These are phyloP conservation scores for Aspergillus neoniger DNA, from an alignment of 2,329 filamentous ascomycete species.

Conservation along the genomic window DNA sequence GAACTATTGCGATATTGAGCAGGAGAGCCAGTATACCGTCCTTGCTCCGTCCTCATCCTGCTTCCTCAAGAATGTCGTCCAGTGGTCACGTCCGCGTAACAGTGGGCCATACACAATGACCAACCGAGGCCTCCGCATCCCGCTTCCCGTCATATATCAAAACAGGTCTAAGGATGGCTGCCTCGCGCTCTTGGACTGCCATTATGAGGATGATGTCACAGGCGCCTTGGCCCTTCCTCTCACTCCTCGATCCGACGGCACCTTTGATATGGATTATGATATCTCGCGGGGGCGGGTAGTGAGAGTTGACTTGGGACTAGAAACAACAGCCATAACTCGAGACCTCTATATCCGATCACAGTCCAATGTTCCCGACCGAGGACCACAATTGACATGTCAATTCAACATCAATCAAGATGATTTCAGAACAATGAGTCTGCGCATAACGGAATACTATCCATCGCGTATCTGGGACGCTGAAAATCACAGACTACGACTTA, in stretches of 20 bases:
- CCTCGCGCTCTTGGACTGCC: not conserved
- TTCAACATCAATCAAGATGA: not conserved
- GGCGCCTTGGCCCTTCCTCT: not conserved
- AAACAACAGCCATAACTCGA: not conserved
- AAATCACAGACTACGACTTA: not conserved
- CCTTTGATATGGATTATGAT: not conserved
- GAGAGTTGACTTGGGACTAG: not conserved
- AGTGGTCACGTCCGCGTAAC: not conserved
- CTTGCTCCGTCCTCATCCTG: not conserved
- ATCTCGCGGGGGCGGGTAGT: not conserved
- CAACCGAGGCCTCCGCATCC: not conserved
- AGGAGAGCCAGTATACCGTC: not conserved
- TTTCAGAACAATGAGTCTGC: not conserved
- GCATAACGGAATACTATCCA: not conserved
- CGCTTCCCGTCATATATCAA: not conserved
- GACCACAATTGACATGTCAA: not conserved
- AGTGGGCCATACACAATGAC: not conserved
- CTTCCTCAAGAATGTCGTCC: not conserved
- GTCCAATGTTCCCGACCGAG: not conserved
- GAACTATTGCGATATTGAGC: not conserved
- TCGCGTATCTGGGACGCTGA: not conserved
- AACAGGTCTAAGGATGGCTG: not conserved
- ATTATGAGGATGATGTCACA: not conserved
- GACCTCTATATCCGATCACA: not conserved
- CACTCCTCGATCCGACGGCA: not conserved